These are phyloP conservation scores for Globisporangium nagaii DNA, from an alignment of 352 stramenopile genomes.

Conservation along the genomic window DNA sequence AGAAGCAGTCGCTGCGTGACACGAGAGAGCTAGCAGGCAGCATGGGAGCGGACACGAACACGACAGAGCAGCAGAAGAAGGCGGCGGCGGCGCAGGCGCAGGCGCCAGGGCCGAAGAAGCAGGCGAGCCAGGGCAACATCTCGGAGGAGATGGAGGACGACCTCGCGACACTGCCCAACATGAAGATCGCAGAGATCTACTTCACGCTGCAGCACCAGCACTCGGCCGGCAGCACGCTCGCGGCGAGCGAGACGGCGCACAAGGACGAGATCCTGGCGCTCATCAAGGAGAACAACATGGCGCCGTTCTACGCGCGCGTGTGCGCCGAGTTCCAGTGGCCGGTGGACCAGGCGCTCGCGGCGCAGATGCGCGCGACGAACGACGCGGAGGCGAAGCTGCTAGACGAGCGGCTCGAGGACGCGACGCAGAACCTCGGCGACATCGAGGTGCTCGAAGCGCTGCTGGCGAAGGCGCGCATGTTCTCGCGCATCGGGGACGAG, in stretches of 20 bases:
- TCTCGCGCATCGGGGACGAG: conserved; percentile 91
- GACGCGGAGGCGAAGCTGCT: conserved; percentile 68
- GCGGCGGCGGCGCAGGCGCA: not conserved
- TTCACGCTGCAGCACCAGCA: conserved; percentile 77
- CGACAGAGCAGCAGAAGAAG: conserved; percentile 2
- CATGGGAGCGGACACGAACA: not conserved
- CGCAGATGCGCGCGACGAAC: conserved; percentile 56
- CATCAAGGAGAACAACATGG: conserved; percentile 66
- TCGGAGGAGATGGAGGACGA: conserved; percentile 85
- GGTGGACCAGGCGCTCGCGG: conserved; percentile 46
- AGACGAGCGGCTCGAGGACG: conserved; percentile 86
- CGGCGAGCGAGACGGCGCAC: conserved; percentile 23
- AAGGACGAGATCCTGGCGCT: conserved; percentile 54
- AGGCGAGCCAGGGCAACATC: conserved; percentile 77
- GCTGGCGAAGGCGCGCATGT: conserved; percentile 92
- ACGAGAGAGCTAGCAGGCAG: too few species aligned
- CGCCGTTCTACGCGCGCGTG: conserved; percentile 73
- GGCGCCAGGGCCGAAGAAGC: conserved; percentile 40
- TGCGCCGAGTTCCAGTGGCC: conserved; percentile 71
- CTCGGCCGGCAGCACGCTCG: conserved; percentile 26
- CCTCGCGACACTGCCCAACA: conserved; percentile 72
- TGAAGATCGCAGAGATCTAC: conserved; percentile 68
- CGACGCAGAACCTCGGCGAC: conserved; percentile 95
- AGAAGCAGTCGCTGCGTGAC: too few species aligned
- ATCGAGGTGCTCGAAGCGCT: conserved; percentile 97